phyloP scores from a whole-genome alignment of 1,284 basidiomycete genomes.

The Calocybe gambosa region DNA sequence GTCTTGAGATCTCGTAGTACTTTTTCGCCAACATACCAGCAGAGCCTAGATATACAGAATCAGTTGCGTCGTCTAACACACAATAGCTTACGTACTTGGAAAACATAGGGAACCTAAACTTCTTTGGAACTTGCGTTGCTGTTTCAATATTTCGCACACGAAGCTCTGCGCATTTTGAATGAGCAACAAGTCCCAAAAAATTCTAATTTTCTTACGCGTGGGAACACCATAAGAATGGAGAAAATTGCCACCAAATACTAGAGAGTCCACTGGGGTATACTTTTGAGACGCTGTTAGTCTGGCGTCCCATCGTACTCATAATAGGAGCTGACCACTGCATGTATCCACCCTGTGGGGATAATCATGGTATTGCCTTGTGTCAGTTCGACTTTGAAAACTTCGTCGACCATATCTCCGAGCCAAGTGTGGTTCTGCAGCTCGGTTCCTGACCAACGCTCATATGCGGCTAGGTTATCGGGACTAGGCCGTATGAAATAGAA shows the following conservation, averaged over 20 bases:
- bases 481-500: constrained; percentile 97
- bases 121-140: constrained; percentile 88
- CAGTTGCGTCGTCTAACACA: background rate
- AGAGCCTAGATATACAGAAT: constrained; percentile 47
- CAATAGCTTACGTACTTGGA: constrained; percentile 49
- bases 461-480: constrained; percentile 80
- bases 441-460: constrained; percentile 85
- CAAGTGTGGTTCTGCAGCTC: constrained; percentile 84
- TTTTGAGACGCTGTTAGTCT: constrained; percentile 24
- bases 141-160: constrained; percentile 89
- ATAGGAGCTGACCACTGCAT: constrained; percentile 76
- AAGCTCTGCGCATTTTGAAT: constrained; percentile 53
- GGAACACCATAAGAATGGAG: constrained; percentile 78
- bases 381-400: constrained; percentile 82
- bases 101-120: constrained; percentile 90
- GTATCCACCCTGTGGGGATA: constrained; percentile 96
- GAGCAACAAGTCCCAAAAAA: constrained; percentile 2
- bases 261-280: constrained; percentile 87
- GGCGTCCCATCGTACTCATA: background rate
- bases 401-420: constrained; percentile 88
- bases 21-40: constrained; percentile 85
- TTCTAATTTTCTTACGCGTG: constrained; percentile 53
- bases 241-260: constrained; percentile 98
- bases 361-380: constrained; percentile 91
- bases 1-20: constrained; percentile 68